These are phyloP conservation scores for Cyclotella baltica DNA, from an alignment of 108 stramenopile genomes.

Conservation along the genomic window DNA sequence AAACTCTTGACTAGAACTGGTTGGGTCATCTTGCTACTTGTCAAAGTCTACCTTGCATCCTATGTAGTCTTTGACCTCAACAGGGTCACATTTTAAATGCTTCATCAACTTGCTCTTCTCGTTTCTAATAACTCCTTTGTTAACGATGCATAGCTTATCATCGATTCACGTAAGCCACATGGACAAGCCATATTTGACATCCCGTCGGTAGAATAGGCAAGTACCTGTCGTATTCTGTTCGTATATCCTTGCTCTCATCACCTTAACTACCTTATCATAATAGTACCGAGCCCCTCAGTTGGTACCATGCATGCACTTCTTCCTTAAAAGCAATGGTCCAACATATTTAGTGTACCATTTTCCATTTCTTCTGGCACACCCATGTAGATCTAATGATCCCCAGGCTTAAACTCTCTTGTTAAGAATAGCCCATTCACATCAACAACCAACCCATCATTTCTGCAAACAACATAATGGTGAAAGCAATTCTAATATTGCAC, in stretches of 20 bases:
- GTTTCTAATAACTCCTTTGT: background rate
- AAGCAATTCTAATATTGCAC: background rate
- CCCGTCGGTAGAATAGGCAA: background rate
- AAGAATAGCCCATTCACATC: background rate
- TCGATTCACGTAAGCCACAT: background rate
- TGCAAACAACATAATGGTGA: background rate
- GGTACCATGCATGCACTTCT: too few relatives aligned
- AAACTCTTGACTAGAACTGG: too few relatives aligned
- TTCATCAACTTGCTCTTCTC: background rate
- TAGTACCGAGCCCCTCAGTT: too few relatives aligned
- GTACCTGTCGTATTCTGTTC: background rate
- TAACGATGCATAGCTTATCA: too few relatives aligned
- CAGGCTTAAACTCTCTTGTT: background rate
- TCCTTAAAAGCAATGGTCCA: background rate
- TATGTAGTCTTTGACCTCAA: too few relatives aligned
- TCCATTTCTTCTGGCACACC: conserved; percentile 13
- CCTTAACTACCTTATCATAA: too few relatives aligned
- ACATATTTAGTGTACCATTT: conserved; percentile 16
- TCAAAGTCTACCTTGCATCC: too few relatives aligned
- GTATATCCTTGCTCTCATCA: background rate
- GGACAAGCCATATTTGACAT: background rate
- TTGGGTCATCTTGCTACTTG: too few relatives aligned
- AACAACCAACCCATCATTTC: background rate
- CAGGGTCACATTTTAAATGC: background rate
- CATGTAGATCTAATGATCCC: conserved; percentile 5